Conservation (phyloP, 169 alveolate species). For the Plasmodium vivax region DNA sequence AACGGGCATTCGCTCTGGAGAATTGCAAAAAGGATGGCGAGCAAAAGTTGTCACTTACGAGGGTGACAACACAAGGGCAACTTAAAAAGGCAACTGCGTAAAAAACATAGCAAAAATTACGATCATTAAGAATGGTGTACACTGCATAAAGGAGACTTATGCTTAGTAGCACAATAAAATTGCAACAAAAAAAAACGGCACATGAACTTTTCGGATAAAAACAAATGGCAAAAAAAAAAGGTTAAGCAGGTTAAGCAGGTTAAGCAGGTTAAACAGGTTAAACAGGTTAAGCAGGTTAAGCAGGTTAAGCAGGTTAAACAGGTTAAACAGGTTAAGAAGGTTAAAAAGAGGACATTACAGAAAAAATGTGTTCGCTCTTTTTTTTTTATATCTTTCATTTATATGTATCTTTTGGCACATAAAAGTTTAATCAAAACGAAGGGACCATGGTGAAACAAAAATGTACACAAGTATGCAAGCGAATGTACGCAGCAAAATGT, state of each 20-base stretch:
- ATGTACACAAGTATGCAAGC: not conserved
- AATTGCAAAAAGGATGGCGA: not conserved
- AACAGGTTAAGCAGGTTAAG: not conserved
- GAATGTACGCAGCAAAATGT: not conserved
- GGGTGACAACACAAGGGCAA: not conserved
- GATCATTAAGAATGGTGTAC: not conserved
- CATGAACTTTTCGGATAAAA: not conserved
- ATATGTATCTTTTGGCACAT: not conserved
- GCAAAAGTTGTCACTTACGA: not conserved
- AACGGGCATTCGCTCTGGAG: not conserved
- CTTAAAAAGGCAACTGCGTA: not conserved
- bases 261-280: not conserved
- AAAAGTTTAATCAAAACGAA: not conserved
- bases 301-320: not conserved
- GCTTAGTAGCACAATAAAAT: not conserved
- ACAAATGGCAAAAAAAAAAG: conserved; percentile 13
- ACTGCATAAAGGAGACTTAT: not conserved
- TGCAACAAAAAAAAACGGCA: not conserved
- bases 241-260: not conserved
- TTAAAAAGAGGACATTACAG: not conserved
- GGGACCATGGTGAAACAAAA: not conserved
- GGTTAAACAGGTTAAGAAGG: not conserved
- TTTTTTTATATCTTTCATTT: not conserved
- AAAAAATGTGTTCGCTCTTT: not conserved
- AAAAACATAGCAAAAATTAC: not conserved